Conservation (phyloP, 2,329 filamentous ascomycete species). For the Leptographium radiaticola region DNA sequence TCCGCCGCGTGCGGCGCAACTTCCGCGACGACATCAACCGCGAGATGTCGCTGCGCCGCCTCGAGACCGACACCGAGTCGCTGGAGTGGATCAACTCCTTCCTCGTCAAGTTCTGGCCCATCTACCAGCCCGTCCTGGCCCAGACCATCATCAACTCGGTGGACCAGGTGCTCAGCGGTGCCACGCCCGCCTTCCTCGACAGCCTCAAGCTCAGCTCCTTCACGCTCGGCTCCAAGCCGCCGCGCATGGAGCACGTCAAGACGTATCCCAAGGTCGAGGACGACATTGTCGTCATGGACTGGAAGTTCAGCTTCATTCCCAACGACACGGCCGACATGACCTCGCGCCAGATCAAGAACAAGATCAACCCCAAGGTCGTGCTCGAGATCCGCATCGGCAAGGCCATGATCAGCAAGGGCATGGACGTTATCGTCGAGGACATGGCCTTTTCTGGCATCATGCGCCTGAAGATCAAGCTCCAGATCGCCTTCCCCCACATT, state of each 20-base stretch:
- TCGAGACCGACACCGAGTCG: constrained; percentile 85
- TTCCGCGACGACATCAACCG: constrained; percentile 89
- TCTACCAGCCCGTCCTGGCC: constrained; percentile 88
- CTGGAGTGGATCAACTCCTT: constrained; percentile 99
- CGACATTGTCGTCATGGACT: constrained; percentile 96
- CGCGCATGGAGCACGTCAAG: constrained; percentile 93
- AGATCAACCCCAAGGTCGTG: constrained; percentile 93
- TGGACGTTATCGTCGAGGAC: constrained; percentile 95
- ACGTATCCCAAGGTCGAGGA: constrained; percentile 94
- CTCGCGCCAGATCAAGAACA: constrained; percentile 76
- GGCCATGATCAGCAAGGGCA: constrained; percentile 89
- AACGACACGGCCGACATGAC: constrained; percentile 92
- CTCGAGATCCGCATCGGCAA: constrained; percentile 92
- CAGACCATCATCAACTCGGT: constrained; percentile 87
- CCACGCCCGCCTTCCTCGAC: constrained; percentile 85
- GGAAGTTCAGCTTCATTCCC: constrained; percentile 98
- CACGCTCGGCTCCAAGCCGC: constrained; percentile 86
- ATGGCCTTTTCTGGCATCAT: constrained; percentile 94
- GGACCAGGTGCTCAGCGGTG: constrained; percentile 86
- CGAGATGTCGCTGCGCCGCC: constrained; percentile 65
- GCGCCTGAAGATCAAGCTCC: constrained; percentile 94
- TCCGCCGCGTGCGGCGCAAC: constrained; percentile 86
- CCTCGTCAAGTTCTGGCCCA: constrained; percentile 97
- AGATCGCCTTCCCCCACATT: constrained; percentile 89
- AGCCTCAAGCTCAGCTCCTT: constrained; percentile 90